Conservation (phyloP, 1,139 yeast species). For the Candida freyschussii region DNA sequence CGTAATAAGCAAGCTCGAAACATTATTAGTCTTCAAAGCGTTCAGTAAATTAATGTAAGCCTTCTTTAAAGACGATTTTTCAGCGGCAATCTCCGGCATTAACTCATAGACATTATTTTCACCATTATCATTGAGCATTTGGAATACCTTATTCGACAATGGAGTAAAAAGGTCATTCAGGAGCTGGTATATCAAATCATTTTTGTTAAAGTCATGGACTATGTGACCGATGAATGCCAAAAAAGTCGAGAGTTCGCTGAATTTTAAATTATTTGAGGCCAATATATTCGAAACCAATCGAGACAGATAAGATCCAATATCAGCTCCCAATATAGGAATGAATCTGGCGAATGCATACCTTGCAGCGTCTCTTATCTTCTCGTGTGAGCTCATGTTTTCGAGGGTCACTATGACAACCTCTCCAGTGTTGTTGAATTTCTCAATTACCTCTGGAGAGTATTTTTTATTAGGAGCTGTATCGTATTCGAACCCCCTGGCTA, state of each 20-base stretch:
- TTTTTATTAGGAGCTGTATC: conserved; percentile 25
- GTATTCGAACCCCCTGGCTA: conserved; percentile 67
- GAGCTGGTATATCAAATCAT: conserved; percentile 66
- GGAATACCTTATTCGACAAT: conserved; percentile 60
- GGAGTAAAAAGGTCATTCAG: conserved; percentile 72
- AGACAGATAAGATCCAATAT: conserved; percentile 54
- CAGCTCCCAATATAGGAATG: conserved; percentile 64
- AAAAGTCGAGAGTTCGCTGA: conserved; percentile 73
- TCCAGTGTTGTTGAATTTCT: conserved; percentile 65
- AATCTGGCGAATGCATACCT: conserved; percentile 85
- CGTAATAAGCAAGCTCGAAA: conserved; percentile 71
- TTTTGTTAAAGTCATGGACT: conserved; percentile 67
- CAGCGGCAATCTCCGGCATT: conserved; percentile 49
- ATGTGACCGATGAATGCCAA: conserved; percentile 84
- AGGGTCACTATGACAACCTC: conserved; percentile 81
- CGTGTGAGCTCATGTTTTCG: conserved; percentile 65
- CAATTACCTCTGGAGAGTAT: conserved; percentile 33
- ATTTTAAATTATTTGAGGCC: conserved; percentile 56
- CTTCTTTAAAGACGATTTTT: conserved; percentile 57
- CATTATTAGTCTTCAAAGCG: conserved; percentile 69
- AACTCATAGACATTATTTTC: conserved; percentile 37
- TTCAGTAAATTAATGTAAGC: conserved; percentile 66
- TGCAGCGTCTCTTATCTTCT: conserved; percentile 76
- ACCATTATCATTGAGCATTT: conserved; percentile 42
- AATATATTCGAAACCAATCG: conserved; percentile 72